Evolutionary conservation across 805 yeast species (phyloP), one percentile per base, ranked within the genome.

Genomic region (Candida nitratophila): DNA sequence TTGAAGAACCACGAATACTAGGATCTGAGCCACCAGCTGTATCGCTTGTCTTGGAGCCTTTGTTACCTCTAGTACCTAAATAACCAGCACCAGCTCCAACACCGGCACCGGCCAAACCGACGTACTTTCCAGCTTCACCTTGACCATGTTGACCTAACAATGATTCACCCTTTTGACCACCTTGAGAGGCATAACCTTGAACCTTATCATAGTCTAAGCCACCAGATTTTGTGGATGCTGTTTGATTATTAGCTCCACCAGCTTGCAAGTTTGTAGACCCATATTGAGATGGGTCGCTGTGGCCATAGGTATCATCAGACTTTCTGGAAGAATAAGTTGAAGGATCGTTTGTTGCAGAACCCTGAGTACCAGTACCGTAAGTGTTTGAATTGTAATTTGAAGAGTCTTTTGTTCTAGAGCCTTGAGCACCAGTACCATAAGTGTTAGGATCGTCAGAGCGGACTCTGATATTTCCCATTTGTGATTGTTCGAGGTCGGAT

Each of bases 11-110:
- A n/a, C n/a, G n/a, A n/a, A n/a, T n/a, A n/a, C n/a, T n/a, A n/a
- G n/a, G n/a, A n/a, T n/a, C n/a, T n/a, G n/a, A n/a, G n/a, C n/a
- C n/a, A n/a, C n/a, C 10, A 10, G 27, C 10, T 6, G 27, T 7
- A 24, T 24, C 27, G 27, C 10, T 29, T 7, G 32, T 7, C 6
- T 32, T n/a, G 6, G 19, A 32, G 16, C 19, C 35, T 32, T 32
- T 32, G 11, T 4, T 11, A 14, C 7, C 19, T 42, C 35, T 43
- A 41, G 42, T 1, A 40, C 48, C 35, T 41, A 47, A 16, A 37
- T 49, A 50, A 15, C 48, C 52, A 15, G 52, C 52, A 21, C 49
- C 55, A 19, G 50, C 42, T n/a, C 34, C 47, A 24, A 12, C 44
- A 16, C 39, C 44, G 20, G 44, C 47, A 20, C 52, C 52, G 4